A percentile compares a stretch with the other conserved stretches of the same genome.
Conservation (phyloP, 2,329 filamentous ascomycete genomes). For the Zymoseptoria ardabiliae region DNA sequence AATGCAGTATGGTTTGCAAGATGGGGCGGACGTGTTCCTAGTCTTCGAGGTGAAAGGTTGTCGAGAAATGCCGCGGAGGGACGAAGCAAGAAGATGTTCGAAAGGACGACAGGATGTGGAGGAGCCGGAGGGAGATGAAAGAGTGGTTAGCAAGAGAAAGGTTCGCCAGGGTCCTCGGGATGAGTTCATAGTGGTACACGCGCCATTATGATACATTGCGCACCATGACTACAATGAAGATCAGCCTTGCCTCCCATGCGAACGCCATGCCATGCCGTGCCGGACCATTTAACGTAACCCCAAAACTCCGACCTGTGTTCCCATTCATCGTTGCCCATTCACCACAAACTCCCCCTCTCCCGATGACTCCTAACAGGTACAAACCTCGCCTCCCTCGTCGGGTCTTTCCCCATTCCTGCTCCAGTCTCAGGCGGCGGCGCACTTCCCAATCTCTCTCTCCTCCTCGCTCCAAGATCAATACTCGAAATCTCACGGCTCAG, state of each 20-base stretch:
- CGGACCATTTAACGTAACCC: not conserved
- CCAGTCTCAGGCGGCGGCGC: not conserved
- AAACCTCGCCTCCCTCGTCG: constrained; percentile 16
- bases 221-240: not conserved
- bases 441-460: constrained; percentile 2
- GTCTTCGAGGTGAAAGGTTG: no score
- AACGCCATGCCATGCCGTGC: not conserved
- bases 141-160: no score
- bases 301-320: not conserved
- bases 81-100: no score
- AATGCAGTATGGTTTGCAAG: no score
- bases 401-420: not conserved
- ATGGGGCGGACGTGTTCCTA: no score
- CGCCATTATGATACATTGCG: not conserved
- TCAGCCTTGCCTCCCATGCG: not conserved
- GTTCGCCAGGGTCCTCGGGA: no score
- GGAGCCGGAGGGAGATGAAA: no score
- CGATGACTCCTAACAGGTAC: constrained; percentile 28
- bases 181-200: not conserved
- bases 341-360: constrained; percentile 26
- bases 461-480: constrained; percentile 37
- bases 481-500: constrained; percentile 62
- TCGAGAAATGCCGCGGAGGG: no score
- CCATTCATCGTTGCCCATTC: not conserved
- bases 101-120: no score